These are phyloP conservation scores for Cladophialophora chaetospira DNA, from an alignment of 2,329 filamentous ascomycete species.

Conservation along the genomic window DNA sequence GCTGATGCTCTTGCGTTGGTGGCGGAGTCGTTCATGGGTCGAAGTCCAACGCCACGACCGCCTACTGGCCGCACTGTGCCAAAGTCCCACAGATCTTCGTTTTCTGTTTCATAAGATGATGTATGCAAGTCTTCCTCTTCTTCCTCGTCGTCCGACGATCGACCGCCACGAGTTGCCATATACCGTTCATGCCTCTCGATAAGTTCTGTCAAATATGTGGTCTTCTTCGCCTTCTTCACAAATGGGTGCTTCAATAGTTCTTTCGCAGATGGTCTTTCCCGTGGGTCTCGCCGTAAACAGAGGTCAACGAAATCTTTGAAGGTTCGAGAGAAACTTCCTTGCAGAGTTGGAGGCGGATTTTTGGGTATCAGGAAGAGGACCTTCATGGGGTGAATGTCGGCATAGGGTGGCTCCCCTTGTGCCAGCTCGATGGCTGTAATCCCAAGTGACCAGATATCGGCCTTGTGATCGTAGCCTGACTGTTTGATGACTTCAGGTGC, in stretches of 20 bases:
- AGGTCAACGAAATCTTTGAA: conserved; percentile 85
- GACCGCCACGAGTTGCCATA: conserved; percentile 75
- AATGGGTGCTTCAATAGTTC: conserved; percentile 89
- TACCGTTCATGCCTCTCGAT: conserved; percentile 90
- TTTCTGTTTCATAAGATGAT: conserved; percentile 55
- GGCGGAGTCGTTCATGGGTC: conserved; percentile 76
- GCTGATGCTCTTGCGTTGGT: conserved; percentile 70
- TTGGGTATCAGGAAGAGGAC: conserved; percentile 95
- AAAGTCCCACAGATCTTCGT: conserved; percentile 97
- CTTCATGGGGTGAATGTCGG: conserved; percentile 98
- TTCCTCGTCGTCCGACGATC: conserved; percentile 67
- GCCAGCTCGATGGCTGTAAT: conserved; percentile 93
- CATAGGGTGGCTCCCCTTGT: conserved; percentile 89
- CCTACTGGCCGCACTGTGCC: conserved; percentile 87
- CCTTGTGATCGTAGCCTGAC: conserved; percentile 95
- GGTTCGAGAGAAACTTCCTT: conserved; percentile 76
- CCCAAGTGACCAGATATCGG: conserved; percentile 95
- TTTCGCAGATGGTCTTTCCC: conserved; percentile 81
- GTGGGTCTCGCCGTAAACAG: conserved; percentile 85
- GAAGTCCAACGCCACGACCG: conserved; percentile 63
- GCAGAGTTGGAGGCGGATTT: conserved; percentile 79
- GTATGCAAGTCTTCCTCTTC: conserved; percentile 45
- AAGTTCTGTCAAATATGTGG: conserved; percentile 92
- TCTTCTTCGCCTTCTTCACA: conserved; percentile 88
- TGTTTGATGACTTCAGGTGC: conserved; percentile 98